Percentiles rank a stretch among this genome's conserved stretches.
phyloP scores from a whole-genome alignment of 306 rosid genomes.

The Prosopis cineraria region DNA sequence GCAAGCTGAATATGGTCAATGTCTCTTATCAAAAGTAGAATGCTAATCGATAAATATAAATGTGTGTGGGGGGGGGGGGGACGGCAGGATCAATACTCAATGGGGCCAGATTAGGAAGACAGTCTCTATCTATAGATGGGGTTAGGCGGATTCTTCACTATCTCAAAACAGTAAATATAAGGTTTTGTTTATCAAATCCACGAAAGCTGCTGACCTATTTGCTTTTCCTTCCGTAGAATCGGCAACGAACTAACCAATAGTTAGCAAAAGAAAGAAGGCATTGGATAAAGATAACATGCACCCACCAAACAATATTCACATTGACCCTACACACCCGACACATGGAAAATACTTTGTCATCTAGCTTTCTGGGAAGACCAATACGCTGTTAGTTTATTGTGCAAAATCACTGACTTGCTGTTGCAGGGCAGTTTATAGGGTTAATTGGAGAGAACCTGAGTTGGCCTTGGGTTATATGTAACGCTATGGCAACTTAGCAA shows the following conservation, averaged over 20 bases:
- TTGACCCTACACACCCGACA: background rate
- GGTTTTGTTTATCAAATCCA: too few species aligned
- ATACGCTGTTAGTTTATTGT: background rate
- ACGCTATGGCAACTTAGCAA: too few species aligned
- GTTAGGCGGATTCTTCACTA: background rate
- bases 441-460: background rate
- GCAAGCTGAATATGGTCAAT: background rate
- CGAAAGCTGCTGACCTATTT: background rate
- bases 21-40: background rate
- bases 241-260: background rate
- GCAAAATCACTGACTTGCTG: background rate
- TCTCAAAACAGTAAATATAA: background rate
- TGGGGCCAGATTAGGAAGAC: background rate
- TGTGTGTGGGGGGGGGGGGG: background rate
- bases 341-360: background rate
- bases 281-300: background rate
- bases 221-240: background rate
- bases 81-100: background rate
- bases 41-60: background rate
- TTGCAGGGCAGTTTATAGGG: background rate
- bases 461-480: background rate
- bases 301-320: slow-evolving; percentile 4
- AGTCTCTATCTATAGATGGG: background rate
- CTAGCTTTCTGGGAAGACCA: background rate
- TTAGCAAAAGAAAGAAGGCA: background rate